phyloP scores from a whole-genome alignment of 805 yeast genomes.

The Nakazawaea molendinolei region DNA sequence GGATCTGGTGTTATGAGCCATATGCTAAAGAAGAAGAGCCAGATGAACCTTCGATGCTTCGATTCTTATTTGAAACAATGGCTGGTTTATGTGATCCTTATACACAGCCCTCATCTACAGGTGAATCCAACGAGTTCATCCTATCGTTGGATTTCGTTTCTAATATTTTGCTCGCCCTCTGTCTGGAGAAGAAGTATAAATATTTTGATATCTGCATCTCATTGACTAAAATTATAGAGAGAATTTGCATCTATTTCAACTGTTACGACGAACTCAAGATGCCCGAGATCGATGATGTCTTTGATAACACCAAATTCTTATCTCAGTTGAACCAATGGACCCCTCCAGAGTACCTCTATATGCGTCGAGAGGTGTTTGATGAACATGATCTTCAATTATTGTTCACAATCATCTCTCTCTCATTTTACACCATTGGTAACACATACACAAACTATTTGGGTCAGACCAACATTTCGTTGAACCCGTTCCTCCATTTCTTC shows the following conservation, averaged over 20 bases:
- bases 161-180: conserved; percentile 41
- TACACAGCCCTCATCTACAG: conserved; percentile 63
- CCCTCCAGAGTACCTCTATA: conserved; percentile 24
- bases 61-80: conserved; percentile 19
- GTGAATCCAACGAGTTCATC: conserved; percentile 35
- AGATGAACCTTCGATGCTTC: neutral
- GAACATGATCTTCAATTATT: conserved; percentile 35
- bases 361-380: conserved; percentile 19
- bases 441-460: conserved; percentile 27
- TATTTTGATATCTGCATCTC: conserved; percentile 19
- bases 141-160: conserved; percentile 52
- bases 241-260: conserved; percentile 30
- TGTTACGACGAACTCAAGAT: conserved; percentile 37
- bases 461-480: conserved; percentile 33
- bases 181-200: conserved; percentile 14
- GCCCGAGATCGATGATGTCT: conserved; percentile 27
- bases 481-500: conserved; percentile 57
- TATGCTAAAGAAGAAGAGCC: neutral
- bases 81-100: conserved; percentile 49
- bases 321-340: conserved; percentile 27
- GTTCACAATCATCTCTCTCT: conserved; percentile 37
- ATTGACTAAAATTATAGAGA: conserved; percentile 24
- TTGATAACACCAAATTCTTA: conserved; percentile 31
- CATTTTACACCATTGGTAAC: conserved; percentile 38
- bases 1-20: neutral